Percentiles rank a stretch among this genome's conserved stretches.
Conservation (phyloP, 2,329 filamentous ascomycete species). For the Ceratocystis harringtonii region DNA sequence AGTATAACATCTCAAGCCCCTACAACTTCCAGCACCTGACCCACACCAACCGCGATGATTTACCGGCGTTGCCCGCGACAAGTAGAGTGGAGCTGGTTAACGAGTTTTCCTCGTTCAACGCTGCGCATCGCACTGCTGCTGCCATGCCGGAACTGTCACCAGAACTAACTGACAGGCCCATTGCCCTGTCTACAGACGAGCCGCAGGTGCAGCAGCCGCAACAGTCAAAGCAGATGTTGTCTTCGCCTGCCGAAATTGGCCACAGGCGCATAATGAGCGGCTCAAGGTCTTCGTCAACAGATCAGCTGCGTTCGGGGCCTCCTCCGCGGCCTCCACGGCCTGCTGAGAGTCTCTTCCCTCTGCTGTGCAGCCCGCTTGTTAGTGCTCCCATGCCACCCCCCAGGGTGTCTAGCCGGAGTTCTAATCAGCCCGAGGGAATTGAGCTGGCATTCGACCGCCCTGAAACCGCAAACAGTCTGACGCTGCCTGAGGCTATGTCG, state of each 20-base stretch:
- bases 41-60: conserved; percentile 38
- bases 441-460: conserved; percentile 31
- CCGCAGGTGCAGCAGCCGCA: background rate
- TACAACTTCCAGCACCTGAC: conserved; percentile 54
- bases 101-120: conserved; percentile 24
- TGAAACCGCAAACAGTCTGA: conserved; percentile 31
- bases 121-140: conserved; percentile 15
- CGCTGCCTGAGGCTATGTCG: conserved; percentile 30
- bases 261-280: conserved; percentile 29
- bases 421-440: conserved; percentile 30
- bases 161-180: conserved; percentile 14
- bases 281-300: conserved; percentile 26
- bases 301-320: conserved; percentile 34
- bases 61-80: conserved; percentile 28
- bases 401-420: conserved; percentile 40
- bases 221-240: conserved; percentile 7
- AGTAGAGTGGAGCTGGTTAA: conserved; percentile 30
- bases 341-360: conserved; percentile 21
- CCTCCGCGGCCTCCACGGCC: conserved; percentile 34
- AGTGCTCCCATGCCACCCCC: conserved; percentile 34
- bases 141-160: conserved; percentile 12
- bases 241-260: conserved; percentile 19
- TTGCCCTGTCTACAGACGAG: conserved; percentile 4
- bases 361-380: conserved; percentile 14
- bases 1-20: conserved; percentile 43